These are phyloP conservation scores for Coemansia sp. DNA, from an alignment of 192 early-diverging fungal species.

Conservation along the genomic window DNA sequence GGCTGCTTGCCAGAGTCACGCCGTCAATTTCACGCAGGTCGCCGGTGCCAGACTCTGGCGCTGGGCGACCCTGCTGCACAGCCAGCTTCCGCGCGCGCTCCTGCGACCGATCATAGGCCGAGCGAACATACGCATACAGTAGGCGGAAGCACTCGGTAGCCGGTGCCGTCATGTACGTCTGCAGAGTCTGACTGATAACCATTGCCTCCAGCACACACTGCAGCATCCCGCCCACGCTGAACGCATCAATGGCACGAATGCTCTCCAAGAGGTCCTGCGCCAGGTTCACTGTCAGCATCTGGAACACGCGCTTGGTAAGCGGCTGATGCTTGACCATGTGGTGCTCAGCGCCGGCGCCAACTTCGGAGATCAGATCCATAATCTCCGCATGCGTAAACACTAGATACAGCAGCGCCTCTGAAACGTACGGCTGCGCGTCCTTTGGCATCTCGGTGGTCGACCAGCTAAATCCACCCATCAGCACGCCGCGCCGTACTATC, in stretches of 20 bases:
- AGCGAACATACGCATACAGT: constrained; percentile 74
- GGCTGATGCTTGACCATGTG: constrained; percentile 59
- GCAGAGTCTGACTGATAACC: constrained; percentile 82
- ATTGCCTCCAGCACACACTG: constrained; percentile 93
- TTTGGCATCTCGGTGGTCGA: constrained; percentile 64
- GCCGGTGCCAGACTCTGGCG: constrained; percentile 26
- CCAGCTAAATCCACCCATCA: constrained; percentile 90
- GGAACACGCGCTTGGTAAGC: constrained; percentile 75
- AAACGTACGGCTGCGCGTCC: constrained; percentile 88
- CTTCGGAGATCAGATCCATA: constrained; percentile 68
- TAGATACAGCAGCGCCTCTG: constrained; percentile 78
- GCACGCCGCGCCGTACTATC: constrained; percentile 77
- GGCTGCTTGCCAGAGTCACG: constrained; percentile 28
- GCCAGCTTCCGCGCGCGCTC: constrained; percentile 41
- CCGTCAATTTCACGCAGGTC: constrained; percentile 29
- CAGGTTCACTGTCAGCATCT: constrained; percentile 69
- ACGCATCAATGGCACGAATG: constrained; percentile 78
- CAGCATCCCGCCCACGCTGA: constrained; percentile 88
- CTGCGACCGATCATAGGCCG: constrained; percentile 56
- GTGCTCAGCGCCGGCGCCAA: constrained; percentile 50
- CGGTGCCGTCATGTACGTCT: constrained; percentile 68
- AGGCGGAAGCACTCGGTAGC: constrained; percentile 69
- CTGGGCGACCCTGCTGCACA: constrained; percentile 27
- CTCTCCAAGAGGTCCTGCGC: constrained; percentile 76
- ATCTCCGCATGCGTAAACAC: constrained; percentile 91